Evolutionary conservation across 768 basidiomycete species (phyloP).

Genomic region (Cyclocybe aegerita): DNA sequence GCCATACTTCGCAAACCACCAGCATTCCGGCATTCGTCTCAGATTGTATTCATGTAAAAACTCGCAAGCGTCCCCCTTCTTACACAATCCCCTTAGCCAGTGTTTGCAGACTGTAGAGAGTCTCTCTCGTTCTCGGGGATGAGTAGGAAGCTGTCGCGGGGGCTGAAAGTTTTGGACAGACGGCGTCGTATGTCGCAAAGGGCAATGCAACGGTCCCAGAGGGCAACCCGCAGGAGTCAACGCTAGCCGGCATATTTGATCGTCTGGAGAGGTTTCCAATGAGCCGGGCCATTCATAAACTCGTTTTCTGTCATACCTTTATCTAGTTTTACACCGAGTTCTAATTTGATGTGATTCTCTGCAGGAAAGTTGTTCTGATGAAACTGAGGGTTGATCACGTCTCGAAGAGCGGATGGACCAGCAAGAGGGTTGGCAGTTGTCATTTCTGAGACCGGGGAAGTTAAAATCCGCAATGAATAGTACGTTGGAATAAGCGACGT

Average conservation of each 20-base stretch:
- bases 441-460: slow-evolving; percentile 22
- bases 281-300: slow-evolving; percentile 2
- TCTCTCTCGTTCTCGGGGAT: slow-evolving; percentile 81
- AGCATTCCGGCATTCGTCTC: slow-evolving; percentile 97
- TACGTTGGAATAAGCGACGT: background rate
- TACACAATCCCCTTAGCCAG: slow-evolving; percentile 96
- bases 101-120: slow-evolving; percentile 97
- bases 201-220: slow-evolving; percentile 88
- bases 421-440: slow-evolving; percentile 48
- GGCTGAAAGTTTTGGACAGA: slow-evolving; percentile 89
- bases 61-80: slow-evolving; percentile 97
- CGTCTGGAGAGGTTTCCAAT: slow-evolving; percentile 52
- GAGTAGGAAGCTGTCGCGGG: slow-evolving; percentile 75
- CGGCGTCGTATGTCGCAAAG: slow-evolving; percentile 87
- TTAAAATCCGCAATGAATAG: background rate
- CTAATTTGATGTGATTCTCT: slow-evolving; percentile 78
- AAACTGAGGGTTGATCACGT: slow-evolving; percentile 85
- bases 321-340: slow-evolving; percentile 86
- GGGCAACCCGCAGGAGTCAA: slow-evolving; percentile 86
- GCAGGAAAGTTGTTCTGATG: slow-evolving; percentile 90
- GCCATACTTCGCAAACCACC: slow-evolving; percentile 98
- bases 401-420: slow-evolving; percentile 58
- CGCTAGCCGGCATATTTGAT: slow-evolving; percentile 88
- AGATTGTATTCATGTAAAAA: slow-evolving; percentile 99
- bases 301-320: slow-evolving; percentile 60